Conservation (phyloP, 495 filamentous ascomycete genomes). For the Penicillium robsamsonii region DNA sequence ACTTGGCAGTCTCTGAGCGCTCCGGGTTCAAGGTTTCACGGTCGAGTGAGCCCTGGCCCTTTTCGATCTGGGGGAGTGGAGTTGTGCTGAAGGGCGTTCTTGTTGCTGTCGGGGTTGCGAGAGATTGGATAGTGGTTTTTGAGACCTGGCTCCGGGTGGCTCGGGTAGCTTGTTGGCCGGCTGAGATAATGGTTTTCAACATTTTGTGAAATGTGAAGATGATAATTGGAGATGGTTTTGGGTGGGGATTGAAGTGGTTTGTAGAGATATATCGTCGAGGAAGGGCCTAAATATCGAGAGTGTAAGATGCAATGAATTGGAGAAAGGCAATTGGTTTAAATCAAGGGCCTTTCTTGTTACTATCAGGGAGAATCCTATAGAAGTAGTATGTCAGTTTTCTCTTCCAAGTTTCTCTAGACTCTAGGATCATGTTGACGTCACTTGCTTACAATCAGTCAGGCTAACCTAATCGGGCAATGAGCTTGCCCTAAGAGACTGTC, state of each 20-base stretch:
- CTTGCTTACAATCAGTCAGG: not conserved
- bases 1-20: constrained; percentile 56
- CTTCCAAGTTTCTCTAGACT: constrained; percentile 19
- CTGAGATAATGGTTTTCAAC: constrained; percentile 28
- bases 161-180: constrained; percentile 21
- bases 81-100: constrained; percentile 16
- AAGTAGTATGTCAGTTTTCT: not conserved
- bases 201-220: constrained; percentile 16
- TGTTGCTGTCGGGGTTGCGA: constrained; percentile 3
- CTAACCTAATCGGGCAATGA: constrained; percentile 23
- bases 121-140: not conserved
- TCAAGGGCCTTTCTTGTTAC: not conserved
- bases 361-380: not conserved
- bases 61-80: constrained; percentile 18
- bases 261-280: not conserved
- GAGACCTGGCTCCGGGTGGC: constrained; percentile 1
- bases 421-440: constrained; percentile 42
- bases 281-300: not conserved
- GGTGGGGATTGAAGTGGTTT: not conserved
- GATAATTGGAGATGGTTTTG: not conserved
- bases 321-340: not conserved
- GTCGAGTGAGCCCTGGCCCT: constrained; percentile 47
- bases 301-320: not conserved
- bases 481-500: constrained; percentile 15
- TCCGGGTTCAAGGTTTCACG: constrained; percentile 54